phyloP scores from a whole-genome alignment of 768 basidiomycete species.

The Suillus discolor region DNA sequence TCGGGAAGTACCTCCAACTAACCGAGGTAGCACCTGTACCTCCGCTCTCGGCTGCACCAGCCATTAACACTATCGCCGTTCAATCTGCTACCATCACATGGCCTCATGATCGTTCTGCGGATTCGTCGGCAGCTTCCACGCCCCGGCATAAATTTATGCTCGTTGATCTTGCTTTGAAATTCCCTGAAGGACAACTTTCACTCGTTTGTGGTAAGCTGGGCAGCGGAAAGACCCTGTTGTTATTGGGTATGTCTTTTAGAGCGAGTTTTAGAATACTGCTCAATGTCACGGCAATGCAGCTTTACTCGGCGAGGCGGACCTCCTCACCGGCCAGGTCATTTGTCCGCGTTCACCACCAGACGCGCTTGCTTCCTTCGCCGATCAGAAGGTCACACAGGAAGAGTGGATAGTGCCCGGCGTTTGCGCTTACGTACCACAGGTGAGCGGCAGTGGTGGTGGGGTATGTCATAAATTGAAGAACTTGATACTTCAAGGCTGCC shows the following conservation, averaged over 20 bases:
- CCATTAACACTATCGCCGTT: conserved; percentile 57
- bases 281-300: conserved; percentile 40
- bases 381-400: conserved; percentile 43
- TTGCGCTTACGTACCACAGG: conserved; percentile 88
- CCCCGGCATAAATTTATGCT: conserved; percentile 78
- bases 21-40: conserved; percentile 70
- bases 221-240: conserved; percentile 83
- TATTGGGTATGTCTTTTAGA: conserved; percentile 50
- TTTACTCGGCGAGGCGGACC: conserved; percentile 86
- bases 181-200: conserved; percentile 78
- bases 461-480: conserved; percentile 42
- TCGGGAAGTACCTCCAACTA: conserved; percentile 84
- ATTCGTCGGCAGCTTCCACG: conserved; percentile 64
- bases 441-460: conserved; percentile 27
- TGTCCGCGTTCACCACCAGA: conserved; percentile 88
- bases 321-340: conserved; percentile 77
- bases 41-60: conserved; percentile 55
- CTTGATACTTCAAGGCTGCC: conserved; percentile 42
- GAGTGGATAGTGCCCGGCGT: conserved; percentile 79
- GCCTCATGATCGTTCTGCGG: conserved; percentile 73
- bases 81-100: conserved; percentile 89
- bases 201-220: conserved; percentile 90
- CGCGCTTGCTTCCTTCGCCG: conserved; percentile 60
- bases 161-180: conserved; percentile 73
- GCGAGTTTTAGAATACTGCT: not conserved